These are phyloP conservation scores for Aspergillus quadrilineatus DNA, from an alignment of 2,329 filamentous ascomycete species.

Conservation along the genomic window DNA sequence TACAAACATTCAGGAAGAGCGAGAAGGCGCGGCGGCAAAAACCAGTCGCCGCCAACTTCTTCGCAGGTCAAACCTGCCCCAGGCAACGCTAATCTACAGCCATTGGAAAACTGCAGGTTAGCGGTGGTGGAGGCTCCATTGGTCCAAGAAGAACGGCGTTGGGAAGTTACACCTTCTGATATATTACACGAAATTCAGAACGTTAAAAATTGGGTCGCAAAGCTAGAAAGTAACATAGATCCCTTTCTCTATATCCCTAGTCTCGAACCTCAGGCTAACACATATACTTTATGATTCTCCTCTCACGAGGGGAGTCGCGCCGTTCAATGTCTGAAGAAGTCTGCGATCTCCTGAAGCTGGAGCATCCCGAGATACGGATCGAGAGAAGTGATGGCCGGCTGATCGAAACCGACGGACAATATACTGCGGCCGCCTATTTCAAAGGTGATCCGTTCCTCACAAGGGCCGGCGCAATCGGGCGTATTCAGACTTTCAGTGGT, in stretches of 20 bases:
- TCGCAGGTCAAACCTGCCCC: not conserved
- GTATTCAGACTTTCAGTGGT: slow-evolving; percentile 13
- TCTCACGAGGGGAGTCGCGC: not conserved
- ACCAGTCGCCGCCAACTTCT: not conserved
- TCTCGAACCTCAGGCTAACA: not conserved
- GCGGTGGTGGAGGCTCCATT: slow-evolving; percentile 10
- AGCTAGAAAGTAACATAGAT: slow-evolving; percentile 23
- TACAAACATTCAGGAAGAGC: not conserved
- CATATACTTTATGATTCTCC: not conserved
- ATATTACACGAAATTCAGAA: slow-evolving; percentile 15
- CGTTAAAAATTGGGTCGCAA: slow-evolving; percentile 12
- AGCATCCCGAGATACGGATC: slow-evolving; percentile 21
- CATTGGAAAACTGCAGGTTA: slow-evolving; percentile 21
- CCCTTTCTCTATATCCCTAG: not conserved
- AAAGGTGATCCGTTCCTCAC: slow-evolving; percentile 28
- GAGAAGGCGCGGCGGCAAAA: not conserved
- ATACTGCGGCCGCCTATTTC: slow-evolving; percentile 25
- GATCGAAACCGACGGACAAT: slow-evolving; percentile 16
- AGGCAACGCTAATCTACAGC: slow-evolving; percentile 22
- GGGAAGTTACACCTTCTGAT: slow-evolving; percentile 18
- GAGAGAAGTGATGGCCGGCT: slow-evolving; percentile 12
- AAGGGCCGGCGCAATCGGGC: slow-evolving; percentile 30
- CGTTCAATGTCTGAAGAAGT: slow-evolving; percentile 17
- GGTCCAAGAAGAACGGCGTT: slow-evolving; percentile 17
- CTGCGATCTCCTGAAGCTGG: slow-evolving; percentile 25